Evolutionary conservation across 306 rosid species (phyloP), one percentile per base, ranked within the genome.

Genomic region (Spatholobus suberectus): DNA sequence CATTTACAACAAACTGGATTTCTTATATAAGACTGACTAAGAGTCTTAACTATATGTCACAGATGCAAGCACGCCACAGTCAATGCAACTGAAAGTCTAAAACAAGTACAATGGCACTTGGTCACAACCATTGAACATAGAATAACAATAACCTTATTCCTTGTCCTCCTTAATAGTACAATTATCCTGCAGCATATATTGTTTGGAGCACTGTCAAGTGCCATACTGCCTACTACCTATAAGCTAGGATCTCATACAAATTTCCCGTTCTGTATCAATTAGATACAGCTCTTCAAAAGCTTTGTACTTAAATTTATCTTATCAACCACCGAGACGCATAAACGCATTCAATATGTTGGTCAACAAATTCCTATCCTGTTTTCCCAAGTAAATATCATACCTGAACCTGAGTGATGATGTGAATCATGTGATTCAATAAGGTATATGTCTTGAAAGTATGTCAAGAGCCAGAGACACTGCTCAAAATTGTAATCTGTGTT

Each of bases 311-410:
- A 35, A 37, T 57, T 51, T 58, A 38, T 57, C 26, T 34, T 23
- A 61, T 75, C 80, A 40, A 23, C 69, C 80, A 75, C 70, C 3
- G 54, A 15, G 70, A n/a, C n/a, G n/a, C n/a, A n/a, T n/a, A n/a
- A n/a, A 32, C 0, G 10, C 17, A 15, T 18, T 62, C 73, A 77
- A 20, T 15, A 59, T 8, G 32, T 37, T 38, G 67, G 27, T 57
- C 43, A 15, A 67, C 20, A 66, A 67, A 78, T 37, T 68, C 13
- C 29, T 32, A 47, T 77, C 47, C 35, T 29, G 47, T n/a, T 61
- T 62, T 37, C 54, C 52, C 10, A 54, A 35, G 18, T 8, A 26
- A 58, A 76, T 24, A 58, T 59, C 54, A 75, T 26, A 57, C 41
- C 12, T 5, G 8, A 63, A 41, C 35, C 17, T 11, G 34, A 57